phyloP scores from a whole-genome alignment of 805 yeast species.

The Lachancea waltii region DNA sequence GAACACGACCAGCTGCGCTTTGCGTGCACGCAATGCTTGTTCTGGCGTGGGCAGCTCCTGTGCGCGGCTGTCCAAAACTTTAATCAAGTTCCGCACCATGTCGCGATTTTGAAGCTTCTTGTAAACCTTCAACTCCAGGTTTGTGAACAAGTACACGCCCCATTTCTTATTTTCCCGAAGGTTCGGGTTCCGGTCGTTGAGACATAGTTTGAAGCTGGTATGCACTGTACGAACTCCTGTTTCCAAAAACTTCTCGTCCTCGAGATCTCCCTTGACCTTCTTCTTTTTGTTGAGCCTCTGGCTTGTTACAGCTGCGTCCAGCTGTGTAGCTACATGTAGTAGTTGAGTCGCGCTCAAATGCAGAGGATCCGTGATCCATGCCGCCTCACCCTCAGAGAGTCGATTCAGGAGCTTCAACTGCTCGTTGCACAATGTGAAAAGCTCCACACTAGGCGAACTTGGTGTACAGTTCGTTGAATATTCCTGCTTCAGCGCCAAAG shows the following conservation, averaged over 20 bases:
- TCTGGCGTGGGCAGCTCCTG: constrained; percentile 45
- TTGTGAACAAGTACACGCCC: constrained; percentile 66
- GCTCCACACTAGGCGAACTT: background rate
- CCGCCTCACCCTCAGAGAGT: constrained; percentile 45
- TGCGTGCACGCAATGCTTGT: constrained; percentile 31
- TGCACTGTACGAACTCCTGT: constrained; percentile 60
- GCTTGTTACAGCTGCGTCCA: constrained; percentile 1
- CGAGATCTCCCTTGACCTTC: constrained; percentile 19
- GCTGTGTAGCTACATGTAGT: constrained; percentile 8
- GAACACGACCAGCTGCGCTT: constrained; percentile 51
- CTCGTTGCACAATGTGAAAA: constrained; percentile 30
- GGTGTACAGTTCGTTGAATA: background rate
- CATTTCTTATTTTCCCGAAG: constrained; percentile 43
- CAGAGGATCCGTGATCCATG: constrained; percentile 39
- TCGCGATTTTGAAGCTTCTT: constrained; percentile 60
- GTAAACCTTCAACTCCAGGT: constrained; percentile 63
- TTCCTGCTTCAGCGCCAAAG: constrained; percentile 3
- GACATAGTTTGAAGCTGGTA: constrained; percentile 65
- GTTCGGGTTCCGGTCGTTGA: constrained; percentile 69
- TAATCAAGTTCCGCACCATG: constrained; percentile 66
- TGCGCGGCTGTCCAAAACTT: constrained; percentile 42
- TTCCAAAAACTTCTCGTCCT: constrained; percentile 37
- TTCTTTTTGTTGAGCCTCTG: constrained; percentile 1
- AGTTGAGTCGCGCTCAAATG: constrained; percentile 20
- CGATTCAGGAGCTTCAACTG: constrained; percentile 44